These are phyloP conservation scores for Cryptococcus amylolentus DNA, from an alignment of 1,284 basidiomycete genomes.

Conservation along the genomic window DNA sequence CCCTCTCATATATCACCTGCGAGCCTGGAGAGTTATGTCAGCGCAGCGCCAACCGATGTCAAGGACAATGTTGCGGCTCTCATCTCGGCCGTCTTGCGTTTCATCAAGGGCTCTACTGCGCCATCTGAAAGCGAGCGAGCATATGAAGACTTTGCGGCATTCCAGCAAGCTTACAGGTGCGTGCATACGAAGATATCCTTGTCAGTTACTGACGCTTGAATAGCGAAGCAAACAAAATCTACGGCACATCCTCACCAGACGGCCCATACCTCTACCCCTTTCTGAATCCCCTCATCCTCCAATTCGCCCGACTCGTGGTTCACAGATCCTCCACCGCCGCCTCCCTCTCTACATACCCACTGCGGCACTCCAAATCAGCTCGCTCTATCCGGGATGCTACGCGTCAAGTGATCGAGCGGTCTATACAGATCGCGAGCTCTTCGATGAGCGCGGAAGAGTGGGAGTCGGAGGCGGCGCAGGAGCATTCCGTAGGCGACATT, in stretches of 20 bases:
- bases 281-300: conserved; percentile 29
- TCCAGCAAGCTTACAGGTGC: conserved; percentile 28
- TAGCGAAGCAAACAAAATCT: conserved; percentile 39
- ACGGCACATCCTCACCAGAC: conserved; percentile 17
- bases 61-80: conserved; percentile 22
- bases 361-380: conserved; percentile 26
- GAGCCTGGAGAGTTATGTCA: neutral
- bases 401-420: conserved; percentile 39
- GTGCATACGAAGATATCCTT: conserved; percentile 2
- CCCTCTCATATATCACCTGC: neutral
- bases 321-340: conserved; percentile 26
- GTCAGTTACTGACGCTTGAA: neutral
- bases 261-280: conserved; percentile 29
- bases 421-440: conserved; percentile 29
- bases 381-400: conserved; percentile 38
- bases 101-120: conserved; percentile 16
- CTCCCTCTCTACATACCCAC: conserved; percentile 22
- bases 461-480: conserved; percentile 2
- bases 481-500: conserved; percentile 29
- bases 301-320: conserved; percentile 15
- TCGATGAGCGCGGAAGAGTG: conserved; percentile 23
- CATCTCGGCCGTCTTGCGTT: conserved; percentile 23
- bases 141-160: conserved; percentile 22
- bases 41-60: conserved; percentile 6
- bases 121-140: conserved; percentile 6